Evolutionary conservation across 176 grass and related monocot species (phyloP), one percentile per base, ranked within the genome.

Genomic region (Eremochloa ophiuroides): DNA sequence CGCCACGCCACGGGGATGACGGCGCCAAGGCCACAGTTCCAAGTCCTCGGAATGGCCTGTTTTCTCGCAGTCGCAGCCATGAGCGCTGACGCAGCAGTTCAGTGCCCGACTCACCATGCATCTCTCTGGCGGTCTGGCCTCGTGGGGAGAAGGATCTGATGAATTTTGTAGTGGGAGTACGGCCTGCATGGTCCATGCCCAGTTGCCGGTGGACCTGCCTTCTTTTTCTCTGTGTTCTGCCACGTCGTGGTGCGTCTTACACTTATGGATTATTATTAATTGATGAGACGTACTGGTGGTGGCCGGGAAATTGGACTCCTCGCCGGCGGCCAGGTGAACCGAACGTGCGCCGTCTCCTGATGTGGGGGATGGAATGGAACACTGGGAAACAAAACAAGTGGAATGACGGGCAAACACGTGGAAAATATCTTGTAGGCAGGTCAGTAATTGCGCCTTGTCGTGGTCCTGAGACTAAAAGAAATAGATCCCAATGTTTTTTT

Each of bases 241-340:
- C 10, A 7, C 20, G 7, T 16, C 10, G 22, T 38, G 33, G 22
- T 42, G 22, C 16, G 1, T 7, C 35, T 25, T 28, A 8, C n/a
- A n/a, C n/a, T n/a, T n/a, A 12, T 31, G 51, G 51, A 71, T 61
- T 28, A 35, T 28, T 13, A 27, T 67, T n/a, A 11, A 25, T 12
- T 0, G 10, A 12, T 55, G 50, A 20, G 20, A n/a, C 20, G 50
- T 55, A 55, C 20, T 55, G 47, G 50, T 55, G 50, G 50, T 61
- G 59, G 77, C 79, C 53, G 67, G 26, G 60, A 62, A 60, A 23
- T 44, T 82, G 53, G 79, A 82, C 66, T 44, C 26, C 61, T 23
- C 8, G 28, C 14, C 8, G 72, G 39, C 2, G 34, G 35, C 79
- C 68, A 73, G 80, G 55, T 44, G 68, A 62, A 39, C 11, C 20